phyloP scores from a whole-genome alignment of 495 filamentous ascomycete species.

The Aspergillus baeticus region DNA sequence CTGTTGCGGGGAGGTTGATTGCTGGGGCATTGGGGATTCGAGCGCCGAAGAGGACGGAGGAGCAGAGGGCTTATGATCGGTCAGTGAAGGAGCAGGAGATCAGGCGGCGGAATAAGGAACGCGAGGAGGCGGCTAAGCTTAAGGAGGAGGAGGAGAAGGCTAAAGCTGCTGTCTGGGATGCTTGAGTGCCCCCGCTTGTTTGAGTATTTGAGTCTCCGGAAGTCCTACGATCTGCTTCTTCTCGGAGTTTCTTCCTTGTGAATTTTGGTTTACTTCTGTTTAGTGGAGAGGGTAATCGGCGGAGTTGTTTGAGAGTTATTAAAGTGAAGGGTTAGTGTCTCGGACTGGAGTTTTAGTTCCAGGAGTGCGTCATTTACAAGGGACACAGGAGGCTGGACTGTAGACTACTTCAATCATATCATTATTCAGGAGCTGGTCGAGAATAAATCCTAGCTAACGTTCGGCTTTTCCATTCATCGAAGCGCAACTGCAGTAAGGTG shows the following conservation, averaged over 20 bases:
- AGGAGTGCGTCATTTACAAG: neutral
- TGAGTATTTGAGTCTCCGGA: conserved; percentile 1
- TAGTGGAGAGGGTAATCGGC: neutral
- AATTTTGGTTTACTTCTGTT: neutral
- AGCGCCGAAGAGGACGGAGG: conserved; percentile 78
- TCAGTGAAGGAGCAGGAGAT: conserved; percentile 83
- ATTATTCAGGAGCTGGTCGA: neutral
- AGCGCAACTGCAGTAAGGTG: neutral
- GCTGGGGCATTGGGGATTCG: conserved; percentile 82
- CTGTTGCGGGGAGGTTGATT: conserved; percentile 87
- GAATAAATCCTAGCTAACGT: neutral
- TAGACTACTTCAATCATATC: neutral
- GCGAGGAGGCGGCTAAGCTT: conserved; percentile 59
- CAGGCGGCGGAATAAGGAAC: conserved; percentile 70
- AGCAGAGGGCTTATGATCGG: conserved; percentile 83
- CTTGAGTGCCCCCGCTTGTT: conserved; percentile 44
- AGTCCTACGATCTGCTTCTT: neutral
- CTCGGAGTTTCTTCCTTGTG: neutral
- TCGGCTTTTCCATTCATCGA: neutral
- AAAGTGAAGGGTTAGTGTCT: neutral
- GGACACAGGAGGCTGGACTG: neutral
- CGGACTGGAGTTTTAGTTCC: neutral
- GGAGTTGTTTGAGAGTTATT: neutral
- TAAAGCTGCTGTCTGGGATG: conserved; percentile 80
- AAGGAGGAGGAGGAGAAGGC: conserved; percentile 68